Conservation (phyloP, 2,329 filamentous ascomycete species). For the Ophiosphaerella korrae region DNA sequence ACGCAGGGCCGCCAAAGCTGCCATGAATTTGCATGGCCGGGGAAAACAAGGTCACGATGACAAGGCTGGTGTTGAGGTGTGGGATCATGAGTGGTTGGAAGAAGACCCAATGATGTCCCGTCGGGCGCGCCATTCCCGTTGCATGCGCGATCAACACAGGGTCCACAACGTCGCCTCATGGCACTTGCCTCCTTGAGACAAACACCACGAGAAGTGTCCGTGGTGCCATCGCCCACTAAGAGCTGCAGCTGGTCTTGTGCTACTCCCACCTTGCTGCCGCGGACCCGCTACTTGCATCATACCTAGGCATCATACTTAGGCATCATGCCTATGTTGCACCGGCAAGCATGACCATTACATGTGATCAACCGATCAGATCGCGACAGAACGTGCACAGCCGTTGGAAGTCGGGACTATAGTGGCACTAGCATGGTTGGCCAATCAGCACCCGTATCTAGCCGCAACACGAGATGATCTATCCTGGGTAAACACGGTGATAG, state of each 20-base stretch:
- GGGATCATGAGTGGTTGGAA: not conserved
- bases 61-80: not conserved
- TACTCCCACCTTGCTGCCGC: not conserved
- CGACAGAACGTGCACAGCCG: too few relatives aligned
- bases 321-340: conserved; percentile 1
- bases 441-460: conserved; percentile 14
- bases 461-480: conserved; percentile 14
- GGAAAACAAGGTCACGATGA: not conserved
- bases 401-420: too few relatives aligned
- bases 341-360: conserved; percentile 3
- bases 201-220: not conserved
- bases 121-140: not conserved
- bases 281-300: conserved; percentile 7
- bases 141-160: not conserved
- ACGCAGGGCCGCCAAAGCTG: not conserved
- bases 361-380: conserved; percentile 2
- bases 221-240: not conserved
- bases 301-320: too few relatives aligned
- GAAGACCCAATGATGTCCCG: not conserved
- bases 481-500: conserved; percentile 14
- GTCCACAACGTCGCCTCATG: not conserved
- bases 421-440: conserved; percentile 9
- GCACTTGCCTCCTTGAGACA: not conserved
- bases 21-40: not conserved
- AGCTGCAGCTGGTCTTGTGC: not conserved